These are phyloP conservation scores for Thelonectria discophora DNA, from an alignment of 2,329 filamentous ascomycete genomes.

Conservation along the genomic window DNA sequence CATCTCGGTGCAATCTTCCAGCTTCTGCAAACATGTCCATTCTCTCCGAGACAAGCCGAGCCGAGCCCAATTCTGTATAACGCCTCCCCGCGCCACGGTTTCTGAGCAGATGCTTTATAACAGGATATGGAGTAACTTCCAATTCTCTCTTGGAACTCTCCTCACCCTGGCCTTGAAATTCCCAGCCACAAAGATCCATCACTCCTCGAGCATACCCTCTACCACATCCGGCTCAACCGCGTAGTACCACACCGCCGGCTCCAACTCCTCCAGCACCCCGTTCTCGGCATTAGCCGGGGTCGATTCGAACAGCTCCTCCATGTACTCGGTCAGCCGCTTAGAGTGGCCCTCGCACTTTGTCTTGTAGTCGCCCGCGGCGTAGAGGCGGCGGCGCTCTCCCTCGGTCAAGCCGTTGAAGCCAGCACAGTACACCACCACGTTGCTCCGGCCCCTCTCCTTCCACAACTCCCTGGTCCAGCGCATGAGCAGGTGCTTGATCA, in stretches of 20 bases:
- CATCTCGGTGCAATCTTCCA: no score
- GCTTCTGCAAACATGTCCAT: no score
- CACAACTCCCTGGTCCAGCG: slow-evolving; percentile 21
- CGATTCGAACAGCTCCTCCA: slow-evolving; percentile 9
- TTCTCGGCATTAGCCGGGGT: slow-evolving; percentile 13
- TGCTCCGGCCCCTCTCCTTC: background rate
- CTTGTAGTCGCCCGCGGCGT: background rate
- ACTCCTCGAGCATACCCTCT: background rate
- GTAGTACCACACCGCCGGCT: background rate
- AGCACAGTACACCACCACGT: slow-evolving; percentile 14
- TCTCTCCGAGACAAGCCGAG: no score
- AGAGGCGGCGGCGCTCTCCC: background rate
- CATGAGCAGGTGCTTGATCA: slow-evolving; percentile 13
- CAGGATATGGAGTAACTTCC: no score
- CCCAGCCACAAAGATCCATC: background rate
- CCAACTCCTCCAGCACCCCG: background rate
- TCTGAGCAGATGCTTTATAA: no score
- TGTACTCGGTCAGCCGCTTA: background rate
- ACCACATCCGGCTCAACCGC: background rate
- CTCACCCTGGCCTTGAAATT: no score
- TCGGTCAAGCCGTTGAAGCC: slow-evolving; percentile 9
- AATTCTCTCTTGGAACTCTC: no score
- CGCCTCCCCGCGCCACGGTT: no score
- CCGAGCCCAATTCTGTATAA: no score
- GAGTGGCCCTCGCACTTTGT: background rate